Conservation (phyloP, 352 stramenopile species). For the Bremia lactucae region DNA sequence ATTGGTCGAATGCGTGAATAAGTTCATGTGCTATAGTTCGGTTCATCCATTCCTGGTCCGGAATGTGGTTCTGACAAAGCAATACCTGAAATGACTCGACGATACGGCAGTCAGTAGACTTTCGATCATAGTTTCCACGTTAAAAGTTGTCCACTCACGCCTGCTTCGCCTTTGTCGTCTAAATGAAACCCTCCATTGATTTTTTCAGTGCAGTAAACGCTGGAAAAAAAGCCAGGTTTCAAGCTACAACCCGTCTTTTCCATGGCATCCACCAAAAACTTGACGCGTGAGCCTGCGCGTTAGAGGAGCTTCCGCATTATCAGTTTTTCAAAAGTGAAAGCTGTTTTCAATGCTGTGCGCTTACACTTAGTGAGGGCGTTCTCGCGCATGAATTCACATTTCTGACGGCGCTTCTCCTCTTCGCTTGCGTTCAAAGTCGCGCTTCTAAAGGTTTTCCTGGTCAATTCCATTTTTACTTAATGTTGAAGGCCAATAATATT, state of each 20-base stretch:
- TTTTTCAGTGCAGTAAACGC: slow-evolving; percentile 69
- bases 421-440: slow-evolving; percentile 23
- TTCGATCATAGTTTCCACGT: too few relatives aligned
- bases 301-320: neutral
- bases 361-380: slow-evolving; percentile 58
- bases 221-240: slow-evolving; percentile 63
- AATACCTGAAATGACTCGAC: slow-evolving; percentile 34
- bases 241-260: slow-evolving; percentile 81
- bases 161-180: slow-evolving; percentile 59
- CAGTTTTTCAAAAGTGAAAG: slow-evolving; percentile 1
- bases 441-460: slow-evolving; percentile 52
- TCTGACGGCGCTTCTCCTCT: slow-evolving; percentile 31
- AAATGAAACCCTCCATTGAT: slow-evolving; percentile 83
- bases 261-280: slow-evolving; percentile 76
- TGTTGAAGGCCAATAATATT: too few relatives aligned
- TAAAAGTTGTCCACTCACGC: slow-evolving; percentile 22
- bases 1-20: slow-evolving; percentile 91
- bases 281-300: slow-evolving; percentile 53
- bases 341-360: slow-evolving; percentile 1
- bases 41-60: slow-evolving; percentile 87
- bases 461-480: slow-evolving; percentile 68
- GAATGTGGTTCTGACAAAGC: slow-evolving; percentile 87
- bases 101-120: slow-evolving; percentile 1
- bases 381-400: slow-evolving; percentile 63
- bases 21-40: slow-evolving; percentile 88